These are phyloP conservation scores for Trichoderma oligosporum DNA, from an alignment of 2,329 filamentous ascomycete species.

Conservation along the genomic window DNA sequence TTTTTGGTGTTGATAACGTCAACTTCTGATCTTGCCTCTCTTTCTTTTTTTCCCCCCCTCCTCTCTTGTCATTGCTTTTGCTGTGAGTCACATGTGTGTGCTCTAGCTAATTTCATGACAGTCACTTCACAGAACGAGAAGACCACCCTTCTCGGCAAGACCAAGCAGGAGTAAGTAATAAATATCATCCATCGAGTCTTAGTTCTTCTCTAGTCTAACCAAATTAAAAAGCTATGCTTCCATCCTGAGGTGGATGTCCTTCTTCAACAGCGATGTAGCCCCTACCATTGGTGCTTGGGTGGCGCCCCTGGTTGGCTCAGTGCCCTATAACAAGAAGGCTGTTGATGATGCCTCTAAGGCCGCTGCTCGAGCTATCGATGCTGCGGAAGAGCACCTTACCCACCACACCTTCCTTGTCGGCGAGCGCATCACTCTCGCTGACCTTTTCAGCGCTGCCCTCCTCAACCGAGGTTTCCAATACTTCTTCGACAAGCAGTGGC, in stretches of 20 bases:
- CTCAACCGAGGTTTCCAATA: slow-evolving; percentile 85
- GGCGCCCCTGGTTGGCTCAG: slow-evolving; percentile 75
- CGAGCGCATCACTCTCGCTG: slow-evolving; percentile 95
- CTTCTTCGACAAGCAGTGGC: slow-evolving; percentile 91
- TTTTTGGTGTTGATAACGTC: slow-evolving; percentile 77
- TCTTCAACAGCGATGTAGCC: slow-evolving; percentile 85
- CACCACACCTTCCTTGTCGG: slow-evolving; percentile 96
- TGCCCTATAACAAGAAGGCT: slow-evolving; percentile 96
- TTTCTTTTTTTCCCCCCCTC: slow-evolving; percentile 31
- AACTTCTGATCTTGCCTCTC: slow-evolving; percentile 65
- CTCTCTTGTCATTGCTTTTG: slow-evolving; percentile 23
- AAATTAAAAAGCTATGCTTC: slow-evolving; percentile 66
- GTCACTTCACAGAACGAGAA: slow-evolving; percentile 99
- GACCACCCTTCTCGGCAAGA: slow-evolving; percentile 98
- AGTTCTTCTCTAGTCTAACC: slow-evolving; percentile 26
- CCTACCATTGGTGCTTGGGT: slow-evolving; percentile 73
- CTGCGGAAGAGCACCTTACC: slow-evolving; percentile 82
- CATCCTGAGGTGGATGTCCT: slow-evolving; percentile 98
- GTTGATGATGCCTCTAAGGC: slow-evolving; percentile 75
- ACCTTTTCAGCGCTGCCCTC: slow-evolving; percentile 78
- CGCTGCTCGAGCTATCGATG: slow-evolving; percentile 62
- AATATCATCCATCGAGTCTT: background rate
- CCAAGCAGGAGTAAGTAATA: slow-evolving; percentile 85
- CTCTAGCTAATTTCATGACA: slow-evolving; percentile 43
- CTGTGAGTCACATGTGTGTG: slow-evolving; percentile 19